Base-by-base conservation (phyloP, 768 basidiomycete genomes). In the Suillus plorans region DNA sequence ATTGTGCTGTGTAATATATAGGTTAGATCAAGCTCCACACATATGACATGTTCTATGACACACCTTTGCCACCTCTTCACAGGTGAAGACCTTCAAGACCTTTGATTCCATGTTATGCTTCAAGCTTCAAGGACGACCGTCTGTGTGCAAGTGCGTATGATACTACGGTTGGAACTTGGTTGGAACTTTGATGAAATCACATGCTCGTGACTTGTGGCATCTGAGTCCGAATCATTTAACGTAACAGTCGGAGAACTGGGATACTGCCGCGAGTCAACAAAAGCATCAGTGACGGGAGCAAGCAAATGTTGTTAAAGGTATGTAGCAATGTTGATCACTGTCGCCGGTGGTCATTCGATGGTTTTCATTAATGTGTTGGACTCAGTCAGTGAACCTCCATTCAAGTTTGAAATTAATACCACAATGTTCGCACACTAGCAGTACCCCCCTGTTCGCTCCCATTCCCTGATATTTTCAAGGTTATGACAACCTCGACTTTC, bases 1-100 rank as follows among this genome's bases (percentile, higher is more conserved):
- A 79, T 93, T 91, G 79, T 95, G 93, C 90, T 94, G 69, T 12
- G 36, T 8, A 20, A 18, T 59, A 20, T 25, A 31, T 65, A 47
- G 31, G 61, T 44, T 25, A 52, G 36, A 55, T 16, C 8, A 52
- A 9, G 16, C 28, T 28, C 16, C 13, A 39, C 6, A 12, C 18
- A 59, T 18, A 42, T 28, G 28, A 3, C 18, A 10, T 28, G 39
- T 59, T 42, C 25, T 25, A n/a, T 44, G 44, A 49, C 20, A 3
- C 57, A 90, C 90, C 80, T 89, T 85, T 55, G 84, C 82, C n/a
- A 93, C 90, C 67, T 93, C 89, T 62, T 91, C 89, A 63, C 85
- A 81, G 1, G 87, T 81, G 65, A 87, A 81, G 42, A 81, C 75
- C 72, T 79, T 82, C 13, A 45, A 7, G 25, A 42, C 41, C 18